Evolutionary conservation across 768 basidiomycete species (phyloP).

Genomic region (Tulasnella sp.): DNA sequence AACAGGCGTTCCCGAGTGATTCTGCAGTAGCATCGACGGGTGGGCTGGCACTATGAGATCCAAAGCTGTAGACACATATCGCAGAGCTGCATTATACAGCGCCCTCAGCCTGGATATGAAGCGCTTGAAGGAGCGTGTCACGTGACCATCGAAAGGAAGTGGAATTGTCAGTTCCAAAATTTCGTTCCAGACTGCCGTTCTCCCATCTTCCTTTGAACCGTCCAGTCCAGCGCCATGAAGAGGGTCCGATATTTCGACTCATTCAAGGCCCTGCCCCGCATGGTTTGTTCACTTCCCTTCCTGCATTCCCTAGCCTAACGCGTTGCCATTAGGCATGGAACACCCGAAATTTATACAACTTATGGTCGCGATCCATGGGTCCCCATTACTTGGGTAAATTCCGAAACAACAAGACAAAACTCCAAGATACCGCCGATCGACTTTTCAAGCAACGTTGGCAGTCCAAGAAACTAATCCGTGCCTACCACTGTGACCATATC

Average conservation of each 20-base stretch:
- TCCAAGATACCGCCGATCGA: slow-evolving; percentile 43
- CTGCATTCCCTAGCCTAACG: background rate
- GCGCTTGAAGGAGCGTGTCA: too few species aligned
- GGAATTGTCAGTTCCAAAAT: background rate
- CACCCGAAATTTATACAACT: slow-evolving; percentile 76
- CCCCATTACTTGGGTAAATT: slow-evolving; percentile 23
- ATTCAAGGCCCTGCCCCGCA: slow-evolving; percentile 57
- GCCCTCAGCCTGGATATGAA: too few species aligned
- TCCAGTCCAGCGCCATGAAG: background rate
- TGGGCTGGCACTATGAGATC: too few species aligned
- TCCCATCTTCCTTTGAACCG: background rate
- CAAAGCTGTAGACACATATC: too few species aligned
- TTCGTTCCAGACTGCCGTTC: slow-evolving; percentile 3
- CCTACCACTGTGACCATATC: slow-evolving; percentile 92
- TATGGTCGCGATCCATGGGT: slow-evolving; percentile 64
- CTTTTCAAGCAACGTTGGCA: slow-evolving; percentile 89
- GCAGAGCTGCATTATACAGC: too few species aligned
- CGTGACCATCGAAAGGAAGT: background rate
- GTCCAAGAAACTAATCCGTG: slow-evolving; percentile 74
- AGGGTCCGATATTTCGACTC: slow-evolving; percentile 26
- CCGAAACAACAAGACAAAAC: slow-evolving; percentile 36
- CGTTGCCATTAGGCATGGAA: slow-evolving; percentile 80
- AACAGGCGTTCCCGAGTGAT: too few species aligned
- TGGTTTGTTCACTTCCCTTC: slow-evolving; percentile 40
- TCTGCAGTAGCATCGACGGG: too few species aligned